Evolutionary conservation across 139 green algal genomes (phyloP).

Genomic region (Pleodorina starrii): DNA sequence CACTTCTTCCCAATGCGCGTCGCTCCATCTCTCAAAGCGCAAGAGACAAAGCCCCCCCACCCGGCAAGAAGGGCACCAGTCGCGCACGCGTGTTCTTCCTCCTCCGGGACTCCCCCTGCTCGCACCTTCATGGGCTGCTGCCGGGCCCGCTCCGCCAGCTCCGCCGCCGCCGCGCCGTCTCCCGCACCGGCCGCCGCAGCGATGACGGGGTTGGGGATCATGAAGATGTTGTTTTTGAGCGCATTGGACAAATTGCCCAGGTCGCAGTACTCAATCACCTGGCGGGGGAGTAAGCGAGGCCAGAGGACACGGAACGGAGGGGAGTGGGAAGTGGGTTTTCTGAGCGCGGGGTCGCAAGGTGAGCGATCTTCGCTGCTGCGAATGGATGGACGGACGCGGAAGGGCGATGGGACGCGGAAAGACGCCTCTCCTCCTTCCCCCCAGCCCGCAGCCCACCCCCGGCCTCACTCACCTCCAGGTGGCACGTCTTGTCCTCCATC

Average conservation of each 20-base stretch:
- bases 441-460: not conserved
- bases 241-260: conserved; percentile 71
- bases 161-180: conserved; percentile 7
- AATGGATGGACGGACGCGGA: too few relatives aligned
- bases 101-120: not conserved
- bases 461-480: conserved; percentile 59
- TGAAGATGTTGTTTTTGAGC: conserved; percentile 69
- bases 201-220: conserved; percentile 47
- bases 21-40: too few relatives aligned
- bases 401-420: not conserved
- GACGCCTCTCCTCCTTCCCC: not conserved
- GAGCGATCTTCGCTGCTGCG: too few relatives aligned
- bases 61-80: too few relatives aligned
- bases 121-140: conserved; percentile 41
- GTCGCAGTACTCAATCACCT: conserved; percentile 79
- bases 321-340: too few relatives aligned
- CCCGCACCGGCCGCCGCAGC: conserved; percentile 39
- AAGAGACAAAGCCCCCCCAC: too few relatives aligned
- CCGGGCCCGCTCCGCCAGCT: conserved; percentile 35
- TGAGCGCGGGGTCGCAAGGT: too few relatives aligned
- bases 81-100: too few relatives aligned
- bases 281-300: too few relatives aligned
- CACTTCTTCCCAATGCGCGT: too few relatives aligned
- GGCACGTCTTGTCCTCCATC: conserved; percentile 65
- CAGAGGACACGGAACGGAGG: too few relatives aligned